A percentile compares a stretch with the other conserved stretches of the same genome.
Evolutionary conservation across 805 yeast genomes (phyloP).

Genomic region (Wickerhamiella spandovensis): DNA sequence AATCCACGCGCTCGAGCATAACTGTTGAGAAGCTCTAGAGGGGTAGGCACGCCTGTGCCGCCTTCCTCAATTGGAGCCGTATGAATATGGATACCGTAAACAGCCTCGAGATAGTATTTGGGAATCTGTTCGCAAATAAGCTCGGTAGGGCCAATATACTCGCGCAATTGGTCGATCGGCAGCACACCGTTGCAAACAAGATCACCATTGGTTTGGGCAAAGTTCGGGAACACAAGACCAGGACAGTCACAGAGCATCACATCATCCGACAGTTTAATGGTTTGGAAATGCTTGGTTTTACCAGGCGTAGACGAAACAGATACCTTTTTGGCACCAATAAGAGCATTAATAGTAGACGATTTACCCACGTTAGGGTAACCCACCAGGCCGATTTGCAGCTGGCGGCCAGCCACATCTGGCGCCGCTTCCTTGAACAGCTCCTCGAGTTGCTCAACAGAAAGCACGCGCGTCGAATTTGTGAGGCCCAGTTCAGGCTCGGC

Average conservation of each 20-base stretch:
- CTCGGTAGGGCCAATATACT: slow-evolving; percentile 76
- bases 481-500: neutral
- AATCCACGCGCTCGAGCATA: slow-evolving; percentile 95
- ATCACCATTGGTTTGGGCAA: slow-evolving; percentile 92
- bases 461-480: slow-evolving; percentile 37
- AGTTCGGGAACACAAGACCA: slow-evolving; percentile 95
- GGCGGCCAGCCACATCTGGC: slow-evolving; percentile 48
- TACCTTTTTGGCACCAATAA: slow-evolving; percentile 94
- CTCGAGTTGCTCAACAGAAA: slow-evolving; percentile 77
- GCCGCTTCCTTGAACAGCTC: slow-evolving; percentile 61
- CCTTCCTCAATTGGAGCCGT: slow-evolving; percentile 70
- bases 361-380: slow-evolving; percentile 97
- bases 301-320: slow-evolving; percentile 98
- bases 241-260: slow-evolving; percentile 96
- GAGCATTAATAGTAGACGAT: slow-evolving; percentile 94
- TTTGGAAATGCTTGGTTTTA: slow-evolving; percentile 97
- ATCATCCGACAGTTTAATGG: slow-evolving; percentile 69
- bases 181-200: slow-evolving; percentile 96
- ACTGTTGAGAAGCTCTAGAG: slow-evolving; percentile 77
- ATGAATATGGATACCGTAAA: slow-evolving; percentile 83
- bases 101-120: slow-evolving; percentile 73
- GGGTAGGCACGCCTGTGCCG: slow-evolving; percentile 75
- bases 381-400: slow-evolving; percentile 83
- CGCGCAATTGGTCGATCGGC: slow-evolving; percentile 94
- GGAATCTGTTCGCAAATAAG: slow-evolving; percentile 83